These are phyloP conservation scores for Cyclotella baltica DNA, from an alignment of 108 stramenopile genomes.

Conservation along the genomic window DNA sequence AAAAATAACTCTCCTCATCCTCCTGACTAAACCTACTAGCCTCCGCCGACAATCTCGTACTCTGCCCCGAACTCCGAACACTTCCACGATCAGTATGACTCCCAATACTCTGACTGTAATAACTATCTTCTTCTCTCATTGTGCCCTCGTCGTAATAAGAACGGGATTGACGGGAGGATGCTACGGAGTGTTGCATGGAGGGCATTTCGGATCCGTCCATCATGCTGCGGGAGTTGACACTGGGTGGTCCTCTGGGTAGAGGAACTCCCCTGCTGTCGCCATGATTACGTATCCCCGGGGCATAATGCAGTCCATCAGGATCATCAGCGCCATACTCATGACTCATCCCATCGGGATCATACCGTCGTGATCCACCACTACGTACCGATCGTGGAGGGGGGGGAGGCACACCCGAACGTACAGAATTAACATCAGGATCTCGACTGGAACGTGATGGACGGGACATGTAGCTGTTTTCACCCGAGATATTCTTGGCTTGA, in stretches of 20 bases:
- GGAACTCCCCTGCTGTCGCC: slow-evolving; percentile 16
- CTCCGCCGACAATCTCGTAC: slow-evolving; percentile 22
- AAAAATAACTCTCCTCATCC: slow-evolving; percentile 22
- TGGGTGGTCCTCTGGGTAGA: slow-evolving; percentile 5
- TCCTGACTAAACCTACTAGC: slow-evolving; percentile 11
- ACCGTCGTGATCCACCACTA: slow-evolving; percentile 1
- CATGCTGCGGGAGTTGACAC: background rate
- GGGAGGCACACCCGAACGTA: background rate
- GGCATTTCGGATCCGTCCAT: slow-evolving; percentile 12
- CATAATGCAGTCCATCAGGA: slow-evolving; percentile 50
- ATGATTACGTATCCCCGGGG: slow-evolving; percentile 23
- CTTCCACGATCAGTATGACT: slow-evolving; percentile 39
- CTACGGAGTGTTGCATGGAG: background rate
- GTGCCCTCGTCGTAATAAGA: slow-evolving; percentile 30
- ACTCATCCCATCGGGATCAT: slow-evolving; percentile 41
- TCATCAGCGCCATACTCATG: slow-evolving; percentile 45
- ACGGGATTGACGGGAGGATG: background rate
- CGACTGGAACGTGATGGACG: slow-evolving; percentile 9
- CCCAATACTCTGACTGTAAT: background rate
- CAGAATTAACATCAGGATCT: slow-evolving; percentile 20
- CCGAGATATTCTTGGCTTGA: slow-evolving; percentile 27
- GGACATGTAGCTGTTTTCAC: background rate
- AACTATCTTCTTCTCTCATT: slow-evolving; percentile 13
- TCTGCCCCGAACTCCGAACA: slow-evolving; percentile 8
- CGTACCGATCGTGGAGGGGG: slow-evolving; percentile 2